Base-by-base conservation (phyloP, 805 yeast genomes). In the Saccharomyces kudriavzevii region DNA sequence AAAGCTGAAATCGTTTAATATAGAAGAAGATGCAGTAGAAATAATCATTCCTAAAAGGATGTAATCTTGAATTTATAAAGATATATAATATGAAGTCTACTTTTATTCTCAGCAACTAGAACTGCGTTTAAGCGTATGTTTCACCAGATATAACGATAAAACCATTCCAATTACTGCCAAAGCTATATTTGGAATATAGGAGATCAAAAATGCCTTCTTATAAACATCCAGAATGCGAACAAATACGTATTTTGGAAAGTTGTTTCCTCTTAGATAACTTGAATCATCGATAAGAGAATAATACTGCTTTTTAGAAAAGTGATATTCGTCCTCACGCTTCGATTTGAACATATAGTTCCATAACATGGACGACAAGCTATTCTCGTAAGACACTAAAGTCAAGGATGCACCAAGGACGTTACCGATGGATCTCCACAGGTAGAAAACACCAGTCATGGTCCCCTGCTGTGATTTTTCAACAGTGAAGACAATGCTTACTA, bases 381-480 rank as follows among this genome's bases (percentile, higher is more conserved):
- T 64, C 49, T 73, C 73, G 58, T 71, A 76, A 0, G 70, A 54
- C 14, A 72, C 70, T 40, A 77, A 60, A 2, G 75, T 64, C 4
- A 75, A 61, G 4, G 80, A 77, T 2, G 76, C 77, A 49, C 81
- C 81, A 8, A 74, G 56, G 11, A 75, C 77, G 48, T 74, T 72
- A 20, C 81, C 82, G 50, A 76, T 65, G 3, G 82, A 77, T 57
- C 81, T 69, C 69, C 78, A 77, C 50, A 77, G 60, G 55, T 77
- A 77, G 59, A 74, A 77, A 67, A 77, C 70, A 46, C 81, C 80
- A 0, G 78, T 76, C 49, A 76, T 74, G 2, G 77, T 67, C 13
- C 79, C 80, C 60, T 77, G 82, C 53, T 74, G 70, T 27, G 74
- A 70, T 51, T 68, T 64, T 5, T 78, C 78, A 29, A 76, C 75